Evolutionary conservation across 805 yeast species (phyloP).

Genomic region (Metschnikowia cubensis): DNA sequence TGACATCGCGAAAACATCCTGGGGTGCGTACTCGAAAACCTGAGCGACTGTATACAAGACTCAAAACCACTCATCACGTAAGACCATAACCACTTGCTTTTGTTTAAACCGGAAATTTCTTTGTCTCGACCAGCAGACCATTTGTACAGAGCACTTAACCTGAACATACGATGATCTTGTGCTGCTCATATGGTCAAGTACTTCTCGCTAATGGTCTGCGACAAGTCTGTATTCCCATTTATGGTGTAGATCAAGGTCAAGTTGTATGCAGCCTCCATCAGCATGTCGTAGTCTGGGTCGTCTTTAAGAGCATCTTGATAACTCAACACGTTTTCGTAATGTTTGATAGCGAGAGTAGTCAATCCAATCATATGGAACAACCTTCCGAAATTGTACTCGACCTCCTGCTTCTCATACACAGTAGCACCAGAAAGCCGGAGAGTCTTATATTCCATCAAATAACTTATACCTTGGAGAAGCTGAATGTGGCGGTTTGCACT

Average conservation of each 20-base stretch:
- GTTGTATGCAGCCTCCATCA: slow-evolving; percentile 82
- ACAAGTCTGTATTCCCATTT: slow-evolving; percentile 67
- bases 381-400: slow-evolving; percentile 78
- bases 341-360: slow-evolving; percentile 64
- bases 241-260: slow-evolving; percentile 67
- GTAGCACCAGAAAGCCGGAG: slow-evolving; percentile 40
- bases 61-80: too few species aligned
- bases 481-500: slow-evolving; percentile 84
- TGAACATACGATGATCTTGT: too few species aligned
- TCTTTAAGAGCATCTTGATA: slow-evolving; percentile 34
- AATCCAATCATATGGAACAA: slow-evolving; percentile 82
- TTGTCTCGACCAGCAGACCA: too few species aligned
- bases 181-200: slow-evolving; percentile 46
- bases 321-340: slow-evolving; percentile 64
- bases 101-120: too few species aligned
- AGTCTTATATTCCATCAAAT: slow-evolving; percentile 65
- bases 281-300: slow-evolving; percentile 54
- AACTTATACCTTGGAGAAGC: slow-evolving; percentile 81
- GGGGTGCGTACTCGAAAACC: neutral
- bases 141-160: too few species aligned
- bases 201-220: slow-evolving; percentile 59
- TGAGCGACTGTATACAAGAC: too few species aligned
- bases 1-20: slow-evolving; percentile 1
- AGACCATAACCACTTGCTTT: too few species aligned
- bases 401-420: slow-evolving; percentile 63